Conservation (phyloP, 345 rosid genomes). For the Lumnitzera racemosa region DNA sequence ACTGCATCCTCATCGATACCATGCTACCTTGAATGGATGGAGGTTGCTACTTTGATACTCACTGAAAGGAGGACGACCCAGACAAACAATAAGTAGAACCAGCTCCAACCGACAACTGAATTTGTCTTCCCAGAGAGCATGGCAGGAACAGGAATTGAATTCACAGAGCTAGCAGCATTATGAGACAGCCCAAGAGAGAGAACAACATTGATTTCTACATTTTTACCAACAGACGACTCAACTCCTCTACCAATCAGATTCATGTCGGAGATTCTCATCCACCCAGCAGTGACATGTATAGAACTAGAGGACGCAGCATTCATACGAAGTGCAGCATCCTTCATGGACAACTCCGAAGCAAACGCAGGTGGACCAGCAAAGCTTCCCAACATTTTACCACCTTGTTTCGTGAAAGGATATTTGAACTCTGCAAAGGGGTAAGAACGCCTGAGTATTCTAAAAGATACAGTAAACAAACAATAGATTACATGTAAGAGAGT, state of each 20-base stretch:
- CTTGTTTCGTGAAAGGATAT: constrained; percentile 57
- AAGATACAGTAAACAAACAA: not conserved
- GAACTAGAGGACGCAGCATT: constrained; percentile 61
- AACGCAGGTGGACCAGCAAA: constrained; percentile 62
- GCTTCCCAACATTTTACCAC: constrained; percentile 72
- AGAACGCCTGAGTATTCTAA: not conserved
- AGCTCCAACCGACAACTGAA: constrained; percentile 27
- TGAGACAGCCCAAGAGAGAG: constrained; percentile 44
- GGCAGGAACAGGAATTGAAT: constrained; percentile 17
- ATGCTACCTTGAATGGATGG: constrained; percentile 41
- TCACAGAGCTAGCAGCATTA: constrained; percentile 12
- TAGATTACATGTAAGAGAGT: not conserved
- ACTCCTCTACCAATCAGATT: constrained; percentile 25
- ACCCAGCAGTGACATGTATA: constrained; percentile 64
- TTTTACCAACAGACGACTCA: constrained; percentile 60
- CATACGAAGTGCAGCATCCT: constrained; percentile 44
- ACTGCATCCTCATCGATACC: not conserved
- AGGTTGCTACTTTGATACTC: constrained; percentile 50
- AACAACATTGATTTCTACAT: constrained; percentile 40
- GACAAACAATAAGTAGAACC: constrained; percentile 46
- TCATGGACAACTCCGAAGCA: constrained; percentile 64
- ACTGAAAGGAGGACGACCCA: constrained; percentile 65
- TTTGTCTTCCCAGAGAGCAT: constrained; percentile 28
- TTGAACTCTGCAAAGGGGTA: constrained; percentile 40
- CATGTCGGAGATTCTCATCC: constrained; percentile 57